These are phyloP conservation scores for Naegleria gruberi DNA, from an alignment of 208 protist species.

Conservation along the genomic window DNA sequence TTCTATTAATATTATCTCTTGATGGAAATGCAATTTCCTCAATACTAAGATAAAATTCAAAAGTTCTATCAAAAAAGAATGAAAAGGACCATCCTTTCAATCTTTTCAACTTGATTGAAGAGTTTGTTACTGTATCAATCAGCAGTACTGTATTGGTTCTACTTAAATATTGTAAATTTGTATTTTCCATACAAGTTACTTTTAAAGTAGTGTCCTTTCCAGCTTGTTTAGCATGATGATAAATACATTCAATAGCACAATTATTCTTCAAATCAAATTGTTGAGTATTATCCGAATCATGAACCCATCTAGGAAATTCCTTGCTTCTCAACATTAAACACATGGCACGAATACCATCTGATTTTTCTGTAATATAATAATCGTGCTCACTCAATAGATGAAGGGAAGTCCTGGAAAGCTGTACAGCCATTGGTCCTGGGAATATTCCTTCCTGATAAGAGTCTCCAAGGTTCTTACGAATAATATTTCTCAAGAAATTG, in stretches of 20 bases:
- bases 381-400: neutral
- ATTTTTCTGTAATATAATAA: constrained; percentile 18
- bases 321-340: neutral
- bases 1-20: neutral
- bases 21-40: constrained; percentile 6
- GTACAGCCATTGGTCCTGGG: constrained; percentile 11
- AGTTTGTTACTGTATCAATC: neutral
- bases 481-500: neutral
- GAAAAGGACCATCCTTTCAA: neutral
- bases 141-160: neutral
- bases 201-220: neutral
- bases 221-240: neutral
- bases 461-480: neutral
- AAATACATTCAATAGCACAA: neutral
- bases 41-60: neutral
- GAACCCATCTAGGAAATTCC: neutral
- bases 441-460: neutral
- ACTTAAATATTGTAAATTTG: neutral
- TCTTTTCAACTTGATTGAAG: neutral
- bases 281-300: neutral
- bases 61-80: constrained; percentile 14
- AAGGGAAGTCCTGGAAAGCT: neutral
- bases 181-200: neutral
- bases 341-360: constrained; percentile 9
- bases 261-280: neutral